Conservation (phyloP, 225 moss, liverwort and hornwort species). For the Ulota crispa region DNA sequence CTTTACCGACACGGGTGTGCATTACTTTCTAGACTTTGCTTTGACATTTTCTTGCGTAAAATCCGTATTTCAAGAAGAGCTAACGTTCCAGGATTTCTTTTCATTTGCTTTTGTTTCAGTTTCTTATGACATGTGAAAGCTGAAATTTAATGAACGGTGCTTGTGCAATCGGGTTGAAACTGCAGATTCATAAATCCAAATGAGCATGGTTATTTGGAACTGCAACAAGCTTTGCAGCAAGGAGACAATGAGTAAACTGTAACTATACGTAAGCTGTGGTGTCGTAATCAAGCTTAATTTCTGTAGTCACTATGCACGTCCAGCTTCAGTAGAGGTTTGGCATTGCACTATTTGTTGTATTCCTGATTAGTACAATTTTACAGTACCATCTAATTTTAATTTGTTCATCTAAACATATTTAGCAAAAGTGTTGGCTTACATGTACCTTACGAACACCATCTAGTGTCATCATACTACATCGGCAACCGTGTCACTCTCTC, state of each 20-base stretch:
- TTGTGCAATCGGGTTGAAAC: background rate
- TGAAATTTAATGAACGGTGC: constrained; percentile 3
- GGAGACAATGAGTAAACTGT: constrained; percentile 43
- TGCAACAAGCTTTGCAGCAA: constrained; percentile 59
- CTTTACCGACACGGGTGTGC: constrained; percentile 59
- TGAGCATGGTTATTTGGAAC: constrained; percentile 50
- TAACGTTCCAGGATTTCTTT: background rate
- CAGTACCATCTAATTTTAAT: background rate
- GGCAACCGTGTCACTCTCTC: background rate
- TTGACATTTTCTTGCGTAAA: background rate
- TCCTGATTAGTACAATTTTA: background rate
- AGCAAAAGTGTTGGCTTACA: background rate
- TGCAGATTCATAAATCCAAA: constrained; percentile 58
- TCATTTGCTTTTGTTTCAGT: background rate
- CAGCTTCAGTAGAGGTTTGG: background rate
- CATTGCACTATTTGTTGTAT: background rate
- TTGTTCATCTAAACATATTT: background rate
- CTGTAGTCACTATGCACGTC: background rate
- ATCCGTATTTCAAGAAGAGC: background rate
- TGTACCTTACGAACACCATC: background rate
- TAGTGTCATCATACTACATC: background rate
- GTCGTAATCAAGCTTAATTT: background rate
- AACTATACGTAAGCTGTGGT: background rate
- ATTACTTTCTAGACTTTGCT: background rate
- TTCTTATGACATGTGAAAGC: background rate